Percentiles rank a stretch among this genome's conserved stretches.
phyloP scores from a whole-genome alignment of 2,329 filamentous ascomycete species.

The Truncatella angustata region DNA sequence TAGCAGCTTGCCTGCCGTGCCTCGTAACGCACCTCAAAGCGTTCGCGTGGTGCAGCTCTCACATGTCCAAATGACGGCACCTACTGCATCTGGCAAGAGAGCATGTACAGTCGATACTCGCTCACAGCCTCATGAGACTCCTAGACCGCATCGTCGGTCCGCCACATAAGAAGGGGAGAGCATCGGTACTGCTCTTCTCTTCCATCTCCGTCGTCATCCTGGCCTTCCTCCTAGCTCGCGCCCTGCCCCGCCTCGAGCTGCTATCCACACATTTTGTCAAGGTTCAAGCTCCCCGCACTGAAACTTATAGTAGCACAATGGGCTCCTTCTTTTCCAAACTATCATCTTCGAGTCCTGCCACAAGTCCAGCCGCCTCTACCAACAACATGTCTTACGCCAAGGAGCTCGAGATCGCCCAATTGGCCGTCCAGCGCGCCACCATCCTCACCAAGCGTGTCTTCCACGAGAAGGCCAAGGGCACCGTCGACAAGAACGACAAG shows the following conservation, averaged over 20 bases:
- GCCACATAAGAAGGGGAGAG: conserved; percentile 2
- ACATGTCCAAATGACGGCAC: conserved; percentile 2
- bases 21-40: neutral
- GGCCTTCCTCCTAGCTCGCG: conserved; percentile 25
- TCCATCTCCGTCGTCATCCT: conserved; percentile 23
- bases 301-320: neutral
- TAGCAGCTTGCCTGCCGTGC: neutral
- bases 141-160: neutral
- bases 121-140: neutral
- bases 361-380: conserved; percentile 8
- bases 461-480: conserved; percentile 90
- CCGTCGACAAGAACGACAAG: conserved; percentile 89
- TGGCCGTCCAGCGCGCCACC: conserved; percentile 72
- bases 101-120: neutral
- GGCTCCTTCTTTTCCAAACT: conserved; percentile 6
- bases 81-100: conserved; percentile 8
- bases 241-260: conserved; percentile 27
- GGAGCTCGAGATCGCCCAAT: conserved; percentile 70
- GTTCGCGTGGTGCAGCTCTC: neutral
- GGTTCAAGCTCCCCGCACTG: conserved; percentile 7
- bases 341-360: too few relatives aligned
- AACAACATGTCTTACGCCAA: conserved; percentile 54
- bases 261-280: conserved; percentile 25
- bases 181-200: conserved; percentile 17
- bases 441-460: conserved; percentile 76